A percentile compares a stretch with the other conserved stretches of the same genome.
These are phyloP conservation scores for Phanerodontia chrysosporium DNA, from an alignment of 768 basidiomycete genomes.

Conservation along the genomic window DNA sequence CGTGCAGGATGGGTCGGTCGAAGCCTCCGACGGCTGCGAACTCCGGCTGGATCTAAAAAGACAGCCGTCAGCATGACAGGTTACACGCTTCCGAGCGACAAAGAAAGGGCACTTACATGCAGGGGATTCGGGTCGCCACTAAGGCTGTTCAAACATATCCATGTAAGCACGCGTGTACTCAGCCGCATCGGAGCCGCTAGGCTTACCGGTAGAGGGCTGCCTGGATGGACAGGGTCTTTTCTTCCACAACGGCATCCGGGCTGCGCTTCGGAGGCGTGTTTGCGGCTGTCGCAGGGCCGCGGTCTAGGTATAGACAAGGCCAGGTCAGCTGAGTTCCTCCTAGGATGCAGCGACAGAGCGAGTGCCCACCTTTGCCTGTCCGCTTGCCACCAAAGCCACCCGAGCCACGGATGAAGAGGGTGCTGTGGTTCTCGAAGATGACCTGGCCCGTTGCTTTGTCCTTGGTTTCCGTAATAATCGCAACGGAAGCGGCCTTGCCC, in stretches of 20 bases:
- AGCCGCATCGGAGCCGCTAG: background rate
- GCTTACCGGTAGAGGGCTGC: slow-evolving; percentile 88
- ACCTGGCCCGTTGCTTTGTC: slow-evolving; percentile 75
- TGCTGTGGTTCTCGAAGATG: slow-evolving; percentile 90
- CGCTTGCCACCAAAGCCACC: slow-evolving; percentile 97
- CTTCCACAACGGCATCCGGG: slow-evolving; percentile 85
- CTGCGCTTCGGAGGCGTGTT: slow-evolving; percentile 78
- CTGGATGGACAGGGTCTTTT: slow-evolving; percentile 77
- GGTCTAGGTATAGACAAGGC: slow-evolving; percentile 48
- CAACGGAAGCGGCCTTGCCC: slow-evolving; percentile 92
- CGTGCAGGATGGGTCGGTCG: slow-evolving; percentile 83
- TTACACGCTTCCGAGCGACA: background rate
- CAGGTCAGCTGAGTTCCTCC: background rate
- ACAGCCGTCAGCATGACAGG: background rate
- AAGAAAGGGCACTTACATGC: background rate
- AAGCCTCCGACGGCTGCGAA: slow-evolving; percentile 96
- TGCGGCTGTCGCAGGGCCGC: slow-evolving; percentile 80
- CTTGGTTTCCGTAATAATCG: slow-evolving; percentile 70
- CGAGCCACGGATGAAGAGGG: slow-evolving; percentile 86
- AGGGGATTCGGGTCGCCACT: slow-evolving; percentile 92
- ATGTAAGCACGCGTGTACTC: background rate
- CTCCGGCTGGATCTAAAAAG: slow-evolving; percentile 75
- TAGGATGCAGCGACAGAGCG: background rate
- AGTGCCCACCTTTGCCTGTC: slow-evolving; percentile 59
- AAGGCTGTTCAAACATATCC: slow-evolving; percentile 42